Conservation (phyloP, 1,284 basidiomycete genomes). For the Salmacisia buchloeana region DNA sequence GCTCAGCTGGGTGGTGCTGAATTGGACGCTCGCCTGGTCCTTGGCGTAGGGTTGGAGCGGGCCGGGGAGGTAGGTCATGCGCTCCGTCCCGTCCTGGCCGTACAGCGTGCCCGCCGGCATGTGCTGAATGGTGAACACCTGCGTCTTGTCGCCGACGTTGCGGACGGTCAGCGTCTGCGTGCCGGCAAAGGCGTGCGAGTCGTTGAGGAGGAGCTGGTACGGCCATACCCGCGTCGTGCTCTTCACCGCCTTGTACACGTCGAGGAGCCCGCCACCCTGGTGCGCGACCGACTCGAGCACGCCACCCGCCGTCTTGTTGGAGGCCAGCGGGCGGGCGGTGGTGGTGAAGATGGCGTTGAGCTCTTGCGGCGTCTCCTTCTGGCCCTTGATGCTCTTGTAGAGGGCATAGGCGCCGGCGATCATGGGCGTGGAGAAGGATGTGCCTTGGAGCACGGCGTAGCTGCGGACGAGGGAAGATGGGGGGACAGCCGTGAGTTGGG, state of each 20-base stretch:
- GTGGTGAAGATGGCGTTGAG: slow-evolving; percentile 60
- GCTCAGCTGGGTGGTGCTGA: slow-evolving; percentile 49
- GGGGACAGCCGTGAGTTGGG: not conserved
- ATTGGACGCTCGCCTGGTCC: slow-evolving; percentile 54
- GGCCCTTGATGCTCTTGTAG: slow-evolving; percentile 57
- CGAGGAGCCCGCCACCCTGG: slow-evolving; percentile 65
- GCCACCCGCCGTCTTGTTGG: slow-evolving; percentile 55
- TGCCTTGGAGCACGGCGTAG: slow-evolving; percentile 55
- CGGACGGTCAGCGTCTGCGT: slow-evolving; percentile 29
- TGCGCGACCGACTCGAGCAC: slow-evolving; percentile 61
- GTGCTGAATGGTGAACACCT: slow-evolving; percentile 36
- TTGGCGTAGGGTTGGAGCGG: slow-evolving; percentile 58
- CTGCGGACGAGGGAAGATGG: no score
- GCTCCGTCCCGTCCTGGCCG: slow-evolving; percentile 47
- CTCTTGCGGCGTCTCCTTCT: slow-evolving; percentile 48
- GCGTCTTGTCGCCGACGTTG: slow-evolving; percentile 32
- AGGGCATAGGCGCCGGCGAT: slow-evolving; percentile 65
- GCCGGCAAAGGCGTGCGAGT: slow-evolving; percentile 56
- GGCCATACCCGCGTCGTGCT: slow-evolving; percentile 58
- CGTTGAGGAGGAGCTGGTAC: slow-evolving; percentile 63
- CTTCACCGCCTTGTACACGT: slow-evolving; percentile 62
- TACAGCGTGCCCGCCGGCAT: slow-evolving; percentile 50
- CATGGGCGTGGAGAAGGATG: slow-evolving; percentile 51
- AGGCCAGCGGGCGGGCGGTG: slow-evolving; percentile 58
- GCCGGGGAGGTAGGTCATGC: slow-evolving; percentile 30